These are phyloP conservation scores for Massarina eburnea DNA, from an alignment of 2,329 filamentous ascomycete genomes.

Conservation along the genomic window DNA sequence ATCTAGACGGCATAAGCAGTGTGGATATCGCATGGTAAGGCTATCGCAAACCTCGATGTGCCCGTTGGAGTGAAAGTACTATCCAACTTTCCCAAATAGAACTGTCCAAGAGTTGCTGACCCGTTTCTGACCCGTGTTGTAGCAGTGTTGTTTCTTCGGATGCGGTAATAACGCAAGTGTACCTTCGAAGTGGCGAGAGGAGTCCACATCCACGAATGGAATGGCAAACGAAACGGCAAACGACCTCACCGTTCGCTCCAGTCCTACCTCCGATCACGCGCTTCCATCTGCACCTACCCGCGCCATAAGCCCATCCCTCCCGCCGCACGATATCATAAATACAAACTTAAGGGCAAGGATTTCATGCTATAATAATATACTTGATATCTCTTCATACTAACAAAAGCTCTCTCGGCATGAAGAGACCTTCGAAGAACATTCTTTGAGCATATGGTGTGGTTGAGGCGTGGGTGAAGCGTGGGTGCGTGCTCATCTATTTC, in stretches of 20 bases:
- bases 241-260: neutral
- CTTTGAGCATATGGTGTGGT: slow-evolving; percentile 1
- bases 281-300: slow-evolving; percentile 1
- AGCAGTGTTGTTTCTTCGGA: too few species aligned
- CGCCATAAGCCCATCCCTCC: neutral
- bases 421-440: slow-evolving; percentile 1
- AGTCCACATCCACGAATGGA: too few species aligned
- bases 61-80: too few species aligned
- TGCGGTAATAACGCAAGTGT: too few species aligned
- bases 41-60: too few species aligned
- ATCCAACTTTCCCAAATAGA: too few species aligned
- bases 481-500: slow-evolving; percentile 2
- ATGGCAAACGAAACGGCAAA: too few species aligned
- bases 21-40: too few species aligned
- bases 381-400: slow-evolving; percentile 3
- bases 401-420: slow-evolving; percentile 4
- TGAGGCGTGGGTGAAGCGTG: neutral
- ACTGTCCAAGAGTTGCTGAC: too few species aligned
- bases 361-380: slow-evolving; percentile 1
- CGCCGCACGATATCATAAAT: neutral
- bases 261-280: slow-evolving; percentile 1
- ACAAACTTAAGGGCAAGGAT: slow-evolving; percentile 2
- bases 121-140: too few species aligned
- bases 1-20: too few species aligned
- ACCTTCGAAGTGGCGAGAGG: too few species aligned